Evolutionary conservation across 805 yeast species (phyloP).

Genomic region (Pichia paraexigua): DNA sequence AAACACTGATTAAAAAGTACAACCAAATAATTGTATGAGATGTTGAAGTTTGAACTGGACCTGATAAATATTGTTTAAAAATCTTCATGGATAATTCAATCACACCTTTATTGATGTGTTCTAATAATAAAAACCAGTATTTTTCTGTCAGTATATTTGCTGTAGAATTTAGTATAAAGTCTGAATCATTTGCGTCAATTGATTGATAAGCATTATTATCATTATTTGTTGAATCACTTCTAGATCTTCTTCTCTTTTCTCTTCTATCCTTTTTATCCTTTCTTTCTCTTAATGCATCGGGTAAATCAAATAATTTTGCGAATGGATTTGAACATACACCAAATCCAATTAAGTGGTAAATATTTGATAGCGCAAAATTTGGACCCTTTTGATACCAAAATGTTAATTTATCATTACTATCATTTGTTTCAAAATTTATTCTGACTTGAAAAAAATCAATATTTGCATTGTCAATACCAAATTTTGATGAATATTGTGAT

Average conservation of each 20-base stretch:
- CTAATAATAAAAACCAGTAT: slow-evolving; percentile 53
- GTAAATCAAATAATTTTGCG: slow-evolving; percentile 63
- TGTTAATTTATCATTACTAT: slow-evolving; percentile 39
- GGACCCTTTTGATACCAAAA: slow-evolving; percentile 76
- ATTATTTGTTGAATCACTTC: slow-evolving; percentile 7
- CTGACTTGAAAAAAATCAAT: slow-evolving; percentile 51
- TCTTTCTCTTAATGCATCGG: slow-evolving; percentile 64
- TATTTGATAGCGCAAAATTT: slow-evolving; percentile 67
- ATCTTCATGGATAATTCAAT: slow-evolving; percentile 63
- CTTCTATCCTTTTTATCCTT: slow-evolving; percentile 65
- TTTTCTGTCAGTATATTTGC: slow-evolving; percentile 25
- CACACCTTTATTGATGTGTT: slow-evolving; percentile 53
- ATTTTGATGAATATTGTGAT: slow-evolving; percentile 54
- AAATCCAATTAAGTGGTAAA: slow-evolving; percentile 67
- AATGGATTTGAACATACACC: slow-evolving; percentile 72
- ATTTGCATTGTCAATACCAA: slow-evolving; percentile 60
- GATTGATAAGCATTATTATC: background rate
- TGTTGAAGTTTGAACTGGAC: slow-evolving; percentile 63
- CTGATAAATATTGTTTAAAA: slow-evolving; percentile 54
- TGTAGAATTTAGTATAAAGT: slow-evolving; percentile 19
- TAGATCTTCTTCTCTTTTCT: slow-evolving; percentile 44
- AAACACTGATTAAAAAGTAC: slow-evolving; percentile 59
- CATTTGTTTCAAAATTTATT: slow-evolving; percentile 28
- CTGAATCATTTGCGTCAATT: slow-evolving; percentile 15
- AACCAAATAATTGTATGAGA: slow-evolving; percentile 75